phyloP scores from a whole-genome alignment of 1,284 basidiomycete species.

The Sporisorium sorghi region DNA sequence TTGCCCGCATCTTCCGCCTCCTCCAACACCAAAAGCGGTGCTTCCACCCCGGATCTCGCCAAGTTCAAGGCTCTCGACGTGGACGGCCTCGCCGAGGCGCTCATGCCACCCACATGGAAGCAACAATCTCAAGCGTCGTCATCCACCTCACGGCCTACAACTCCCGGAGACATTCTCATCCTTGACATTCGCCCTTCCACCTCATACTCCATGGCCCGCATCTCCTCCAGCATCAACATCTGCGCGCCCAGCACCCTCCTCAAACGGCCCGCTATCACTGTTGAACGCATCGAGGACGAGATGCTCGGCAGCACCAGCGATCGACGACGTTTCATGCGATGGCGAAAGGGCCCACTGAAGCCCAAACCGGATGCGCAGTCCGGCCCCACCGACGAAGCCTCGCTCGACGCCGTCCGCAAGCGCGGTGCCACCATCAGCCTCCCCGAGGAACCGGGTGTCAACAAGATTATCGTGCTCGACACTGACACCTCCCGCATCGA shows the following conservation, averaged over 20 bases:
- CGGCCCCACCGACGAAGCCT: conserved; percentile 9
- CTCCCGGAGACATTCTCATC: conserved; percentile 69
- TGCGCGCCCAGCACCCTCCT: conserved; percentile 94
- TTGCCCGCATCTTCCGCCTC: conserved; percentile 24
- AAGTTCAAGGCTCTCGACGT: conserved; percentile 47
- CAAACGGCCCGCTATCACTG: conserved; percentile 62
- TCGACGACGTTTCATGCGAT: conserved; percentile 53
- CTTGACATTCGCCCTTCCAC: conserved; percentile 87
- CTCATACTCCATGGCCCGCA: conserved; percentile 53
- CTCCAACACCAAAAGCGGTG: conserved; percentile 14
- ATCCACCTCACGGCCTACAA: conserved; percentile 3
- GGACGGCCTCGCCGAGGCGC: conserved; percentile 37
- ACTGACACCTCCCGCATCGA: conserved; percentile 55
- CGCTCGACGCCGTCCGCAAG: conserved; percentile 28
- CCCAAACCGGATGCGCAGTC: conserved; percentile 23
- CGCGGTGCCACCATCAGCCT: conserved; percentile 32
- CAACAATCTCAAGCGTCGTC: conserved; percentile 13
- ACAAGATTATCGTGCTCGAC: conserved; percentile 65
- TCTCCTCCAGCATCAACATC: conserved; percentile 79
- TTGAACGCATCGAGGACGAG: conserved; percentile 64
- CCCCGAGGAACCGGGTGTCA: conserved; percentile 44
- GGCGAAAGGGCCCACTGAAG: conserved; percentile 47
- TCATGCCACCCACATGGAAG: conserved; percentile 25
- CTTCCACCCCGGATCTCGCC: conserved; percentile 22
- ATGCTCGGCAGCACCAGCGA: conserved; percentile 57